A percentile compares a stretch with the other conserved stretches of the same genome.
These are phyloP conservation scores for Alternaria sp. DNA, from an alignment of 2,329 filamentous ascomycete genomes.

Conservation along the genomic window DNA sequence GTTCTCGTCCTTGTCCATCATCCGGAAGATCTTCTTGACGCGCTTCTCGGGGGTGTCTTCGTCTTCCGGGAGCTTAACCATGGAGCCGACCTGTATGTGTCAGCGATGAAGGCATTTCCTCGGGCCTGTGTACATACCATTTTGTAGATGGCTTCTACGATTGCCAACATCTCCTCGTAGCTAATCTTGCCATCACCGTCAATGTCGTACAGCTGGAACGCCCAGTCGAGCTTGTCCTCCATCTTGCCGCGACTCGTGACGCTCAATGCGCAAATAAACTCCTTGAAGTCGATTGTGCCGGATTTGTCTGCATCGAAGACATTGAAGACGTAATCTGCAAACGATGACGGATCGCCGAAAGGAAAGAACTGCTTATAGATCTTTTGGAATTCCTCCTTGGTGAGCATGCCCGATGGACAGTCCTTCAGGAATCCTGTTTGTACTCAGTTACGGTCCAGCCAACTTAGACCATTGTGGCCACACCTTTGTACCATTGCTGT, in stretches of 20 bases:
- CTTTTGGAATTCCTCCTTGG: conserved; percentile 99
- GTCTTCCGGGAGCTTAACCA: conserved; percentile 98
- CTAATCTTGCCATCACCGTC: conserved; percentile 99
- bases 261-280: conserved; percentile 97
- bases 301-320: conserved; percentile 98
- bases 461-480: conserved; percentile 37
- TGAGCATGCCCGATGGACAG: conserved; percentile 95
- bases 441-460: conserved; percentile 27
- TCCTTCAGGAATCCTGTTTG: conserved; percentile 91
- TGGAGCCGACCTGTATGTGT: conserved; percentile 82
- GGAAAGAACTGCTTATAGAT: conserved; percentile 99
- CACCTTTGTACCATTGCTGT: conserved; percentile 99
- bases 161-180: conserved; percentile 98
- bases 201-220: conserved; percentile 99
- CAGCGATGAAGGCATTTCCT: conserved; percentile 15
- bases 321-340: conserved; percentile 99
- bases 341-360: conserved; percentile 95
- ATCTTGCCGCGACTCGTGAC: conserved; percentile 97
- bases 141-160: conserved; percentile 99
- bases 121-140: conserved; percentile 71
- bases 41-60: conserved; percentile 99
- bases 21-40: conserved; percentile 96
- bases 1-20: conserved; percentile 99
- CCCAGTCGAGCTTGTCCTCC: conserved; percentile 99
- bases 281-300: conserved; percentile 98